Base-by-base conservation (phyloP, 805 yeast species). In the Kuraishia cidri region DNA sequence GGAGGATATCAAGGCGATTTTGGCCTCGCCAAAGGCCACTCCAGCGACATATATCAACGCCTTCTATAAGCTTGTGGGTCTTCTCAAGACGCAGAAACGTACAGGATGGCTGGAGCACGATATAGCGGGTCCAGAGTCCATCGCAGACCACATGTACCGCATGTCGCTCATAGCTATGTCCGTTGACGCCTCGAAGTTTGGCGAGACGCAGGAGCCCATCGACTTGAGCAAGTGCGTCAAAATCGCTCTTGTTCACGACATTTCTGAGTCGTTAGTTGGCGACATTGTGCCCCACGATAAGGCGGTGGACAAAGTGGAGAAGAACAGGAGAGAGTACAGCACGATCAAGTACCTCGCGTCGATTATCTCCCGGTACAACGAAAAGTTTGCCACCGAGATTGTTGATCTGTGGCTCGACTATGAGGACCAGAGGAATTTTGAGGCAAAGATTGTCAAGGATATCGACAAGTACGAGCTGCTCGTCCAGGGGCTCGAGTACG, bases 131-230 rank as follows among this genome's bases (percentile, higher is more conserved):
- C 76, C 79, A 3, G 84, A 86, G 55, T 72, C 82, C 32, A 86
- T 87, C 32, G 72, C 85, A n/a, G 97, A 88, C 56, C 97, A 90
- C 55, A 88, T 88, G 95, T 88, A 90, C 52, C 67, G 98, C 36
- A 88, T 90, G 96, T 75, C 86, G 4, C 62, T 88, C 14, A 74
- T 86, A 27, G 66, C 90, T 15, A 73, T 87, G 80, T 55, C 86
- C 16, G 67, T 85, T 27, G 72, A 73, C 13, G 44, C 38, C 10
- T 42, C 40, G 17, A 36, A 39, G 9, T 34, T 37, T 18, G 30
- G 27, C 5, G 39, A 39, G 12, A 35, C 29, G 56, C 14, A 19
- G 32, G 54, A 56, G n/a, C 56, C 62, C 2, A 63, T 82, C 21
- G 75, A 83, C 54, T 62, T 71, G 17, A 67, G 71, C 38, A 73